Base-by-base conservation (phyloP, 805 yeast species). In the Ogataea wickerhamii region DNA sequence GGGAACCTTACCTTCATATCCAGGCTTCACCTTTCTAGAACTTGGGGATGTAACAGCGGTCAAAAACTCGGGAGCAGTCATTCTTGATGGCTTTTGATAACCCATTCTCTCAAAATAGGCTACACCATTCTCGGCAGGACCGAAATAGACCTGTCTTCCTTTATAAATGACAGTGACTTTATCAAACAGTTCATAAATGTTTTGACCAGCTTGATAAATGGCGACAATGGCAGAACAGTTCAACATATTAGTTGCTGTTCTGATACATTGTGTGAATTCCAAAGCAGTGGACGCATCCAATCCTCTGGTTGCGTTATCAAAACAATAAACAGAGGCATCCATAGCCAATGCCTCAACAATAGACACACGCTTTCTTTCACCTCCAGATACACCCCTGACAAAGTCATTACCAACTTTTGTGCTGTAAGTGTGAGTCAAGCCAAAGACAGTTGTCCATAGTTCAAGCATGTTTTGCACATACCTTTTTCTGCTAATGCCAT, bases 271-370 rank as follows among this genome's bases (percentile, higher is more conserved):
- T 21, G 77, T 70, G 47, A 74, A 78, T 59, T 78, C 85, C 42
- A 79, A 67, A 16, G 85, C 85, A 20, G 85, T 78, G 7, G 85
- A 78, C n/a, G 84, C 76, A 61, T 78, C 85, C 48, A 78, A 67
- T 60, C 85, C 85, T 63, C 84, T 71, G 13, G 85, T 79, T 18
- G 84, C 80, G 50, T 78, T 79, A 64, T 78, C 85, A 73, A 80
- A 78, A 48, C 82, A 76, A 49, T 74, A 77, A 20, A 77, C 64
- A 4, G 75, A 67, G 5, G 75, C 79, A 43, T 73, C 69, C 63
- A 70, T 67, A 25, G 75, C 67, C 37, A 74, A 64, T 4, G 77
- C 83, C 60, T 79, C 86, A 12, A 78, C 84, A 51, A 79, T 71
- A 2, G 83, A 76, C 19, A 79, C 83, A 65, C 86, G 75, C 65